Conservation (phyloP, 495 filamentous ascomycete genomes). For the Penicillium angulare region DNA sequence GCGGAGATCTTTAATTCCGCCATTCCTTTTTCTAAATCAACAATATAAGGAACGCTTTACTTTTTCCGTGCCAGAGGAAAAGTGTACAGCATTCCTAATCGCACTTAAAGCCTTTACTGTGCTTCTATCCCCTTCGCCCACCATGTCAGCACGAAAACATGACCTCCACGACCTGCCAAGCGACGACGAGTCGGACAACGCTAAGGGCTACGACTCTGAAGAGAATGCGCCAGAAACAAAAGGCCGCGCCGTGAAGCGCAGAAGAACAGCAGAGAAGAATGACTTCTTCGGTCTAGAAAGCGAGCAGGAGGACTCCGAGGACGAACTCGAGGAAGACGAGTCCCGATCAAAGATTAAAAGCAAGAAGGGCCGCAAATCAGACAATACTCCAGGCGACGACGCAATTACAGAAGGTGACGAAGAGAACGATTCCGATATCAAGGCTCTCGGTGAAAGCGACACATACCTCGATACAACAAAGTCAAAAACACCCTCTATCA, state of each 20-base stretch:
- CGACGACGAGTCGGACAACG: constrained; percentile 62
- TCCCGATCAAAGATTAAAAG: constrained; percentile 22
- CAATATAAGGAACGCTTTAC: no score
- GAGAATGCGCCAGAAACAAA: constrained; percentile 59
- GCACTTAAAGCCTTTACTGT: not conserved
- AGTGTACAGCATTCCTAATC: no score
- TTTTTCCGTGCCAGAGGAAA: no score
- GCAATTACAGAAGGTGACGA: constrained; percentile 8
- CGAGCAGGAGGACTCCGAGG: constrained; percentile 28
- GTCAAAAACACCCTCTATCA: constrained; percentile 16
- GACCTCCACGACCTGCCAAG: constrained; percentile 65
- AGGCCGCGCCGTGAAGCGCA: constrained; percentile 66
- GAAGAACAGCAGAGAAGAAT: constrained; percentile 46
- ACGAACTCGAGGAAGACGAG: constrained; percentile 7
- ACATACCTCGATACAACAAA: constrained; percentile 12
- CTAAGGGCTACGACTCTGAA: constrained; percentile 69
- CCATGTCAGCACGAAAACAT: constrained; percentile 66
- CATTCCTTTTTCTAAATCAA: not conserved
- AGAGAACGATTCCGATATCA: not conserved
- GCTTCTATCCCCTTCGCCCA: not conserved
- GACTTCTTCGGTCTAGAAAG: constrained; percentile 39
- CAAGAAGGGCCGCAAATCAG: constrained; percentile 19
- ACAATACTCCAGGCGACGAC: constrained; percentile 15
- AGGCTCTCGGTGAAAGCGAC: constrained; percentile 16
- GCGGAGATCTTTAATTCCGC: not conserved